A percentile compares a stretch with the other conserved stretches of the same genome.
Evolutionary conservation across 116 monocot species (phyloP).

Genomic region (Phalaenopsis hybrid): DNA sequence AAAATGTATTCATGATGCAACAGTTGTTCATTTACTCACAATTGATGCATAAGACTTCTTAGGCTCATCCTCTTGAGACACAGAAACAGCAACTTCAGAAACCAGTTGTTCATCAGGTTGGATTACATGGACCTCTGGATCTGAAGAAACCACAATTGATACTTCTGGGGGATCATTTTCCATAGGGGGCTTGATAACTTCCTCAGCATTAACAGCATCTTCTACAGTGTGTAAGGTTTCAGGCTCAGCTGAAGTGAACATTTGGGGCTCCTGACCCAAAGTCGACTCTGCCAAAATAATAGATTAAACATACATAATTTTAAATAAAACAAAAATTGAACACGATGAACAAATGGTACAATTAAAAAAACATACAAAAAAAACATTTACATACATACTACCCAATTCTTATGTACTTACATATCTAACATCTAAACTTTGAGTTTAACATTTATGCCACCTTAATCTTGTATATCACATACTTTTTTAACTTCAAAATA

Average conservation of each 20-base stretch:
- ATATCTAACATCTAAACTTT: too few relatives aligned
- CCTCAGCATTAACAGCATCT: slow-evolving; percentile 23
- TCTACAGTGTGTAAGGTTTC: slow-evolving; percentile 14
- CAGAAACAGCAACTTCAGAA: slow-evolving; percentile 8
- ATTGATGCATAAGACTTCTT: slow-evolving; percentile 88
- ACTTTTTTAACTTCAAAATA: background rate
- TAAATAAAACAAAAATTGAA: background rate
- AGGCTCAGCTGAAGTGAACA: slow-evolving; percentile 1
- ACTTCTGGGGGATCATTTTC: slow-evolving; percentile 31
- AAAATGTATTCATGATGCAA: background rate
- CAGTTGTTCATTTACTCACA: slow-evolving; percentile 33
- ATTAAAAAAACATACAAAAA: background rate
- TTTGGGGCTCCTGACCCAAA: slow-evolving; percentile 20
- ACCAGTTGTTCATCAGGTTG: slow-evolving; percentile 19
- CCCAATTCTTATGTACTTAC: too few relatives aligned
- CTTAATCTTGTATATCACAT: too few relatives aligned
- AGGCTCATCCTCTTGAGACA: slow-evolving; percentile 37
- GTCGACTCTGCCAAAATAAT: slow-evolving; percentile 14
- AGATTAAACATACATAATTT: slow-evolving; percentile 3
- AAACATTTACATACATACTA: too few relatives aligned
- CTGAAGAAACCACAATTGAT: slow-evolving; percentile 29
- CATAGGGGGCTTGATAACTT: slow-evolving; percentile 13
- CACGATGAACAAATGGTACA: background rate
- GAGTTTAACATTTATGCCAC: too few relatives aligned
- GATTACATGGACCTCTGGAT: slow-evolving; percentile 11